Evolutionary conservation across 768 basidiomycete genomes (phyloP), one percentile per base, ranked within the genome.

Genomic region (Suillus cothurnatus): DNA sequence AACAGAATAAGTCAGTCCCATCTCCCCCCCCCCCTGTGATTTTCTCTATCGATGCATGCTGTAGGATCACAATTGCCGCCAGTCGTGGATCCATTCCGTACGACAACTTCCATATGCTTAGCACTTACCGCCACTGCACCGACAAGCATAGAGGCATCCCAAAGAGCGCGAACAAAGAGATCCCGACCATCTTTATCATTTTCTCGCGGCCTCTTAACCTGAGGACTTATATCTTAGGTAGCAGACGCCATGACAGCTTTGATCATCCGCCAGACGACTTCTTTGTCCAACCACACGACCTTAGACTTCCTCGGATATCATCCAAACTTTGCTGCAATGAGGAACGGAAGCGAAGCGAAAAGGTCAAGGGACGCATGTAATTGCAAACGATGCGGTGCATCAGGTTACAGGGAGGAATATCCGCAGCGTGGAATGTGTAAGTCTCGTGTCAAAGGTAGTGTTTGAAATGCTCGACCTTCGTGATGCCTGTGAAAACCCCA

Each of bases 391-490:
- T 88, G 87, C 15, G 94, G 94, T 19, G 89, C 87, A 74, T 97
- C 95, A 53, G n/a, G 97, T 79, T 15, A 97, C 93, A 6, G 95
- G 93, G 39, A 92, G 79, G 75, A 93, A 96, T 71, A 97, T 87
- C 28, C 95, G 88, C 41, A 97, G 74, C 6, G 90, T 90, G 1
- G 92, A 21, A 52, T 64, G 60, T 38, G 34, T 67, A 47, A 61
- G 62, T 61, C 15, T 38, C n/a, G 63, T 36, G 56, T 31, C 9
- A 50, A 28, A 56, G 47, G 53, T 36, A 12, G 31, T 36, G 12
- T 53, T 68, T 32, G 83, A 88, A 41, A 59, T 41, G 26, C 39
- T 41, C 77, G 61, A 85, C 85, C 84, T 85, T 75, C 86, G 90
- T 53, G 89, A 88, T 34, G 82, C 81, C 61, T 84, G 86, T 21